Percentiles rank a stretch among this genome's conserved stretches.
phyloP scores from a whole-genome alignment of 805 yeast genomes.

The Scheffersomyces coipomensis region DNA sequence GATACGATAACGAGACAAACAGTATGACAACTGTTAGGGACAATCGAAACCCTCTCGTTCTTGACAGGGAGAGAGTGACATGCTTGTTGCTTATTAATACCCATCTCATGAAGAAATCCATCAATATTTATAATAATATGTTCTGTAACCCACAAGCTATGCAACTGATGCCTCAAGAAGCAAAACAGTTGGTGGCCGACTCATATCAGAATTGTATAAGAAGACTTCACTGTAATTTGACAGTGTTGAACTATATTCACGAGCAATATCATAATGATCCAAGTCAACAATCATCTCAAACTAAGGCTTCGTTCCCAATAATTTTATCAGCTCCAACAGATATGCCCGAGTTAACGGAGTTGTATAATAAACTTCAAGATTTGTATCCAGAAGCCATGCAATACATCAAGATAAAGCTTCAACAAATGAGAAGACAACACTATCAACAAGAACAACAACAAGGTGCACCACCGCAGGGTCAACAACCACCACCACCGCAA shows the following conservation, averaged over 20 bases:
- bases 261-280: slow-evolving; percentile 35
- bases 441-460: slow-evolving; percentile 12
- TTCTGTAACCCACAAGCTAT: slow-evolving; percentile 34
- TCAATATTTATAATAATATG: slow-evolving; percentile 31
- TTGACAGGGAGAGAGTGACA: slow-evolving; percentile 42
- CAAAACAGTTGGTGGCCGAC: slow-evolving; percentile 28
- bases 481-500: slow-evolving; percentile 8
- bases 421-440: slow-evolving; percentile 34
- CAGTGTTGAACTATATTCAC: slow-evolving; percentile 37
- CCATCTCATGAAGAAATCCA: slow-evolving; percentile 40
- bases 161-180: slow-evolving; percentile 29
- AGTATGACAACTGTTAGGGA: not conserved
- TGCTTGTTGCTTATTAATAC: slow-evolving; percentile 41
- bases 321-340: slow-evolving; percentile 55
- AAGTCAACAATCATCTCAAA: slow-evolving; percentile 22
- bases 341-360: slow-evolving; percentile 49
- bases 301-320: slow-evolving; percentile 42
- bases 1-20: too few relatives aligned
- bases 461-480: slow-evolving; percentile 3
- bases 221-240: slow-evolving; percentile 40
- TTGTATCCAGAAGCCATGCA: slow-evolving; percentile 56
- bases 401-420: slow-evolving; percentile 37
- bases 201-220: slow-evolving; percentile 40
- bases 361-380: slow-evolving; percentile 46
- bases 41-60: slow-evolving; percentile 11